Evolutionary conservation across 805 yeast species (phyloP).

Genomic region (Wickerhamiella slavikovae): DNA sequence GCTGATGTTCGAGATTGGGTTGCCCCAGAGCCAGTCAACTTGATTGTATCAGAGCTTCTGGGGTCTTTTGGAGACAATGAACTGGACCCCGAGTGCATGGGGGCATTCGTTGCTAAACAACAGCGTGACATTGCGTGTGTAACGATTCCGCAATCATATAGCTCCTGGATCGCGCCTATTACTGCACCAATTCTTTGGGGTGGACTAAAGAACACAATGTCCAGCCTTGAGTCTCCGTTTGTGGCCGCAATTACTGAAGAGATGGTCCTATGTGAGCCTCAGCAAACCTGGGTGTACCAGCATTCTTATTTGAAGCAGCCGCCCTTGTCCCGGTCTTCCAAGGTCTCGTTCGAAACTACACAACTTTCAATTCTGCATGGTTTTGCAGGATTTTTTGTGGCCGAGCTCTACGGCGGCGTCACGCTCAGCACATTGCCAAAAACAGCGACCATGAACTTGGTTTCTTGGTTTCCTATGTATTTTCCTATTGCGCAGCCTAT

Average conservation of each 20-base stretch:
- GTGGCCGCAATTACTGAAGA: conserved; percentile 24
- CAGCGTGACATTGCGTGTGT: conserved; percentile 26
- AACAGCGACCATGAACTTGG: conserved; percentile 19
- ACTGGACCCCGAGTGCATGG: conserved; percentile 62
- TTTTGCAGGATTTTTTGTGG: conserved; percentile 52
- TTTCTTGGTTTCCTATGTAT: conserved; percentile 51
- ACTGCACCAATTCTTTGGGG: conserved; percentile 32
- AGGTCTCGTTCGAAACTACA: conserved; percentile 25
- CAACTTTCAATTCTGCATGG: conserved; percentile 47
- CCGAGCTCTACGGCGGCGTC: conserved; percentile 42
- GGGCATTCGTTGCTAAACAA: conserved; percentile 19
- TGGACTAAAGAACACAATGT: conserved; percentile 2
- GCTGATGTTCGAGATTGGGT: conserved; percentile 41
- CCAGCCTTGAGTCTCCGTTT: conserved; percentile 21
- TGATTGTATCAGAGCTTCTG: conserved; percentile 60
- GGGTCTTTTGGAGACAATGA: conserved; percentile 93
- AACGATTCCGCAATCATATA: conserved; percentile 41
- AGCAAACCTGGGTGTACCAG: conserved; percentile 38
- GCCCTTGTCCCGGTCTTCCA: conserved; percentile 7
- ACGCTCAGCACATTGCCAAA: conserved; percentile 31
- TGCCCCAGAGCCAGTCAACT: conserved; percentile 23
- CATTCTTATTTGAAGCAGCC: conserved; percentile 25
- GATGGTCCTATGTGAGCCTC: conserved; percentile 24
- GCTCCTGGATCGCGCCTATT: conserved; percentile 46
- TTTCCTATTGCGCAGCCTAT: conserved; percentile 40